phyloP scores from a whole-genome alignment of 2,329 filamentous ascomycete genomes.

The Gaeumannomyces sp. region DNA sequence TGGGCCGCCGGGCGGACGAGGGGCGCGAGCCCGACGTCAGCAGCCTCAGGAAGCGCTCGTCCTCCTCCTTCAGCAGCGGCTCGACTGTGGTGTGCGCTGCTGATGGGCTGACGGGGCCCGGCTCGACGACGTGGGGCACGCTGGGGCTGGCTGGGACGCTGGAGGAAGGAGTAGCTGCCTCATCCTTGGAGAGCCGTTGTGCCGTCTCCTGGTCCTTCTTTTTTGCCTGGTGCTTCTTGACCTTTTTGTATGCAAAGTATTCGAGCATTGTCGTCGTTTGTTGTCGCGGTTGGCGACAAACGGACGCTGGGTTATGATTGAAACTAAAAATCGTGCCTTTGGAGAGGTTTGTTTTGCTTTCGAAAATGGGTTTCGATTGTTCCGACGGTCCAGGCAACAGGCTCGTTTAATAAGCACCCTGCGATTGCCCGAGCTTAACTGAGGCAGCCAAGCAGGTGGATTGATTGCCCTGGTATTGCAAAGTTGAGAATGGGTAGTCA shows the following conservation, averaged over 20 bases:
- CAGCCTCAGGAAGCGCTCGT: constrained; percentile 52
- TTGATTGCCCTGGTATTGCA: too few species aligned
- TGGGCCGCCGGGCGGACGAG: constrained; percentile 9
- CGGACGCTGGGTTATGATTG: too few species aligned
- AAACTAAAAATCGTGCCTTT: too few species aligned
- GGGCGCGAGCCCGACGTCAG: constrained; percentile 34
- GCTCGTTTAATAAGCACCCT: too few species aligned
- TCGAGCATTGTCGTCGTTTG: constrained; percentile 46
- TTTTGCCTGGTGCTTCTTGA: constrained; percentile 52
- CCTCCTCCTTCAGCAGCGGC: constrained; percentile 48
- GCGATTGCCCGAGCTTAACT: too few species aligned
- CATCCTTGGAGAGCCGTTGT: constrained; percentile 11
- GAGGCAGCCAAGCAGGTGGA: too few species aligned
- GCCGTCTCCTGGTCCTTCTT: constrained; percentile 29
- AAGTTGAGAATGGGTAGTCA: too few species aligned
- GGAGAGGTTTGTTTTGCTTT: not conserved
- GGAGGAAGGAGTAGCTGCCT: not conserved
- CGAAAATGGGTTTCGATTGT: too few species aligned
- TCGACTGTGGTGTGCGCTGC: constrained; percentile 17
- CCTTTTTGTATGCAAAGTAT: constrained; percentile 56
- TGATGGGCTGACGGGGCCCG: not conserved
- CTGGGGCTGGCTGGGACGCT: not conserved
- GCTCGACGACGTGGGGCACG: constrained; percentile 6
- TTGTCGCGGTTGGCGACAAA: too few species aligned
- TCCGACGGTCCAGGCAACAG: too few species aligned